These are phyloP conservation scores for Tetrahymena elliotti DNA, from an alignment of 73 alveolate species.

Conservation along the genomic window DNA sequence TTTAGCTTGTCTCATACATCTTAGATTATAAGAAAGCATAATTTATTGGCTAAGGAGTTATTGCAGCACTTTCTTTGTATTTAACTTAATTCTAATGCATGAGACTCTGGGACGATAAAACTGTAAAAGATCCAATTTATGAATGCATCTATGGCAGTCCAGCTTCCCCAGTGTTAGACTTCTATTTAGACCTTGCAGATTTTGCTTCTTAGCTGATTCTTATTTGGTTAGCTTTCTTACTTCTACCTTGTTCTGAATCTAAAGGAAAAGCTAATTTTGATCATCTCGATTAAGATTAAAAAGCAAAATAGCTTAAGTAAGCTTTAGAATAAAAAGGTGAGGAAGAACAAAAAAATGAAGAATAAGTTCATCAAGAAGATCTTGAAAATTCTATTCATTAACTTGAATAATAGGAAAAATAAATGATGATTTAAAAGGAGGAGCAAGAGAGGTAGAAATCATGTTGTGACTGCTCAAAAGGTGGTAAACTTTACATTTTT, in stretches of 20 bases:
- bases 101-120: background rate
- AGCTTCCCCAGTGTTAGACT: slow-evolving; percentile 1
- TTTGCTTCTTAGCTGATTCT: background rate
- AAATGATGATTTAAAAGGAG: background rate
- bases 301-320: background rate
- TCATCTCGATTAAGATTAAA: background rate
- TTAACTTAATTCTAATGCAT: background rate
- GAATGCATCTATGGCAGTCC: background rate
- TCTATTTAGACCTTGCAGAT: slow-evolving; percentile 18
- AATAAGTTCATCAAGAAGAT: background rate
- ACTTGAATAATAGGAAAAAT: background rate
- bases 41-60: slow-evolving; percentile 35
- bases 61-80: slow-evolving; percentile 22
- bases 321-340: background rate
- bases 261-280: slow-evolving; percentile 30
- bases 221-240: slow-evolving; percentile 30
- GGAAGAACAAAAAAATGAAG: background rate
- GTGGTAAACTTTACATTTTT: slow-evolving; percentile 23
- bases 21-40: slow-evolving; percentile 26
- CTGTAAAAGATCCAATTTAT: background rate
- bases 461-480: slow-evolving; percentile 15
- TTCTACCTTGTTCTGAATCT: slow-evolving; percentile 17
- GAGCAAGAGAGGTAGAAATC: background rate
- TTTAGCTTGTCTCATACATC: slow-evolving; percentile 12
- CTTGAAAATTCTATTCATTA: background rate